phyloP scores from a whole-genome alignment of 495 filamentous ascomycete genomes.

The Penicillium macrosclerotiorum region DNA sequence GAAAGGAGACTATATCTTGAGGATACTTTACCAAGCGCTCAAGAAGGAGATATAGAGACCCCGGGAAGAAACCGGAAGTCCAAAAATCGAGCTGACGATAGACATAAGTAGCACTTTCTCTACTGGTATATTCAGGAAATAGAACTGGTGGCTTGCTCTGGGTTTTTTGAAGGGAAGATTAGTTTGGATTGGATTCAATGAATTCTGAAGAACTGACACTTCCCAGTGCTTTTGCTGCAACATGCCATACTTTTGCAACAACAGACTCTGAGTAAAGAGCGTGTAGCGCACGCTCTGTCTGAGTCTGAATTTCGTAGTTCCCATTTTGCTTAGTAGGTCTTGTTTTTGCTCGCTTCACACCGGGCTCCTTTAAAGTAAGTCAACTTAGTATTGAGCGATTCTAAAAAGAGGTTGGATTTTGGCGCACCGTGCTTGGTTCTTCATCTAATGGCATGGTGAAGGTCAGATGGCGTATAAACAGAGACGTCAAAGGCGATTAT shows the following conservation, averaged over 20 bases:
- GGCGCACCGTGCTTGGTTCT: conserved; percentile 1
- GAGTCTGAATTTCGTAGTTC: neutral
- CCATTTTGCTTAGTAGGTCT: neutral
- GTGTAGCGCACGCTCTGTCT: conserved; percentile 2
- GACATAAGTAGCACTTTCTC: conserved; percentile 24
- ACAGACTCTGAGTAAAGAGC: conserved; percentile 24
- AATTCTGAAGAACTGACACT: conserved; percentile 5
- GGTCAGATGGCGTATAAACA: neutral
- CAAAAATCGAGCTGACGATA: conserved; percentile 32
- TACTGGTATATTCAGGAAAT: conserved; percentile 29
- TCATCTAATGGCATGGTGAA: conserved; percentile 8
- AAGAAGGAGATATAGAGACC: conserved; percentile 33
- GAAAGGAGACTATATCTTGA: neutral
- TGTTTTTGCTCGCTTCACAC: conserved; percentile 4
- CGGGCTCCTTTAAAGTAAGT: neutral
- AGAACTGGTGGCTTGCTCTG: conserved; percentile 19
- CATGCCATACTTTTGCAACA: conserved; percentile 32
- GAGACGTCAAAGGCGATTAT: neutral
- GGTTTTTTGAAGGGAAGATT: neutral
- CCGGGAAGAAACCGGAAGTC: conserved; percentile 43
- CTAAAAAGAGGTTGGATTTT: neutral
- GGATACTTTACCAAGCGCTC: conserved; percentile 19
- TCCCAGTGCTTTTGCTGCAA: conserved; percentile 21
- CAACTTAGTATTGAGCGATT: neutral
- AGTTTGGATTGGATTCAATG: neutral